phyloP scores from a whole-genome alignment of 1,139 yeast species.

The Hyphopichia pseudoburtonii region DNA sequence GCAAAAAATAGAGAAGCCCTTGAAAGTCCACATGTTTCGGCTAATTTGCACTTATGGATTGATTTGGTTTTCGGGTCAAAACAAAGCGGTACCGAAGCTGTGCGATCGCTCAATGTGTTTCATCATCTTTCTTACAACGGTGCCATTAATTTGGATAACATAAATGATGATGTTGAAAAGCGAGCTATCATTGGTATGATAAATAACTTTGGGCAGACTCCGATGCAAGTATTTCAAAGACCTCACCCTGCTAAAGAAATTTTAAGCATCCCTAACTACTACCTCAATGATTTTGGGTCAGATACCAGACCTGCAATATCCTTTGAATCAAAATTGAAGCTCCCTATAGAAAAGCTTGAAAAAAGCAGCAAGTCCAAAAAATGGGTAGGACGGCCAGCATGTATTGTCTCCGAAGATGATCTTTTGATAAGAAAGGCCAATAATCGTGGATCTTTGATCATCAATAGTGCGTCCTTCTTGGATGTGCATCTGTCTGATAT shows the following conservation, averaged over 20 bases:
- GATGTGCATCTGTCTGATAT: conserved; percentile 40
- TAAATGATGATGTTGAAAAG: conserved; percentile 69
- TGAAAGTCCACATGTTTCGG: conserved; percentile 77
- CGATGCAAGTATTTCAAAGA: conserved; percentile 61
- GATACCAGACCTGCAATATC: conserved; percentile 26
- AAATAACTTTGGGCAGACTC: conserved; percentile 90
- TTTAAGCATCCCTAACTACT: conserved; percentile 33
- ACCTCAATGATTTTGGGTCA: conserved; percentile 24
- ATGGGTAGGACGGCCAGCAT: conserved; percentile 49
- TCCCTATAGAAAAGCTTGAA: conserved; percentile 42
- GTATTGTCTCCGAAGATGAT: conserved; percentile 39
- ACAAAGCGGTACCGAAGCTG: conserved; percentile 71
- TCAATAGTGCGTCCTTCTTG: conserved; percentile 44
- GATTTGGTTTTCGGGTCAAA: conserved; percentile 78
- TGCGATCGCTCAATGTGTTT: conserved; percentile 67
- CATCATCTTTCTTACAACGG: conserved; percentile 83
- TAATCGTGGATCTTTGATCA: conserved; percentile 35
- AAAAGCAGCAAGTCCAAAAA: conserved; percentile 22
- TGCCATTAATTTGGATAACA: conserved; percentile 70
- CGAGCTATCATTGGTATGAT: conserved; percentile 79
- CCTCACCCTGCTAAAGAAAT: conserved; percentile 60
- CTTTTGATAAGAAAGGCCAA: conserved; percentile 37
- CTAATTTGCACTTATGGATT: conserved; percentile 76
- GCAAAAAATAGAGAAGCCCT: conserved; percentile 76
- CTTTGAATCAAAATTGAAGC: conserved; percentile 35